Percentiles rank a stretch among this genome's conserved stretches.
Conservation (phyloP, 768 basidiomycete species). For the Candolleomyces efflorescens region DNA sequence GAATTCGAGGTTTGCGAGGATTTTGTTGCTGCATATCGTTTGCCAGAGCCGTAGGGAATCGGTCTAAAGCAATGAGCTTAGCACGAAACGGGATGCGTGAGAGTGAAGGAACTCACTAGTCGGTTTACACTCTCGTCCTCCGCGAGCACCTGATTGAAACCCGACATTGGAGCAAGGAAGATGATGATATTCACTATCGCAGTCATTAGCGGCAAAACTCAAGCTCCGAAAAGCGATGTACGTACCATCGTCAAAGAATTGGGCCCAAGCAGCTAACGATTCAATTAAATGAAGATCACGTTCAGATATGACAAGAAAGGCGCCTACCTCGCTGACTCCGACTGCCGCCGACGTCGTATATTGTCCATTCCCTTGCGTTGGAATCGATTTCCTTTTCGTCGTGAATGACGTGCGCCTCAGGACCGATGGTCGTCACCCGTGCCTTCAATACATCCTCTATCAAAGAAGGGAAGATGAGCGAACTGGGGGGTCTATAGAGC, state of each 20-base stretch:
- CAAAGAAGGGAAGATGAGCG: not conserved
- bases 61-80: conserved; percentile 26
- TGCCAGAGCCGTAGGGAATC: conserved; percentile 61
- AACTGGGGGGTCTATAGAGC: not conserved
- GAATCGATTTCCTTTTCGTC: conserved; percentile 34
- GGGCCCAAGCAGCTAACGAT: conserved; percentile 54
- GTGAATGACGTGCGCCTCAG: conserved; percentile 56
- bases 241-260: conserved; percentile 65
- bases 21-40: conserved; percentile 52
- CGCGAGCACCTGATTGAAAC: conserved; percentile 58
- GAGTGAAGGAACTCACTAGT: conserved; percentile 36
- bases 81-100: not conserved
- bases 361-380: conserved; percentile 47
- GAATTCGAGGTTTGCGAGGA: conserved; percentile 49
- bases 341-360: conserved; percentile 66
- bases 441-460: conserved; percentile 62
- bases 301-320: not conserved
- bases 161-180: conserved; percentile 62
- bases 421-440: conserved; percentile 58
- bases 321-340: conserved; percentile 49
- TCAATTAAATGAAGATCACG: not conserved
- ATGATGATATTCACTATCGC: conserved; percentile 55
- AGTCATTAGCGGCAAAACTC: not conserved
- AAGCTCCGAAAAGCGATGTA: not conserved
- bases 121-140: conserved; percentile 59